Evolutionary conservation across 768 basidiomycete species (phyloP).

Genomic region (Leccinum subtestaceum): DNA sequence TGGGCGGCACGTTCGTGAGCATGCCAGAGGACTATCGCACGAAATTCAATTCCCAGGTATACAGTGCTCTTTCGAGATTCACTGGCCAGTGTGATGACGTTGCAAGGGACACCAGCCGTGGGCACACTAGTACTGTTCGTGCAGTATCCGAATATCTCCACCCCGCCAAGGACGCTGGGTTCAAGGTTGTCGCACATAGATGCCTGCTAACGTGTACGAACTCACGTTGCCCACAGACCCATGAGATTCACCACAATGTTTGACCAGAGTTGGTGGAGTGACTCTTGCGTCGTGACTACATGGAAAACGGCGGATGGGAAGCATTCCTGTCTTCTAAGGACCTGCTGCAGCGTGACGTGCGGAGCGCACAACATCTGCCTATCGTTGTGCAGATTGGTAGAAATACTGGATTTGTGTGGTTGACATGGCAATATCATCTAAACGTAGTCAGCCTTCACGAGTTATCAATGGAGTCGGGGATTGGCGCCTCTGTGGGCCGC

Average conservation of each 20-base stretch:
- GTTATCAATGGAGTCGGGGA: too few relatives aligned
- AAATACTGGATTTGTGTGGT: too few relatives aligned
- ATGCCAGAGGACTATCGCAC: conserved; percentile 96
- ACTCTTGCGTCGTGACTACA: conserved; percentile 90
- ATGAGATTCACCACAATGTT: conserved; percentile 98
- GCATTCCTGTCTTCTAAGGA: conserved; percentile 99
- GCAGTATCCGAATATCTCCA: conserved; percentile 97
- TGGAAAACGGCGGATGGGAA: conserved; percentile 99
- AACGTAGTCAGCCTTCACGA: too few relatives aligned
- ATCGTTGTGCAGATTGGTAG: too few relatives aligned
- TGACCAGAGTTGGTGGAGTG: conserved; percentile 87
- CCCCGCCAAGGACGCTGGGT: conserved; percentile 96
- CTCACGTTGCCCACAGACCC: conserved; percentile 55
- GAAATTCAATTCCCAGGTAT: conserved; percentile 91
- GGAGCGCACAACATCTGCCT: too few relatives aligned
- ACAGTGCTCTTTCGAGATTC: conserved; percentile 94
- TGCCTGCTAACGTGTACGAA: conserved; percentile 51
- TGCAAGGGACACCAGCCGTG: conserved; percentile 96
- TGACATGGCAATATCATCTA: too few relatives aligned
- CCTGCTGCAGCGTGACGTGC: conserved; percentile 28
- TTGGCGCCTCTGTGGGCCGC: too few relatives aligned
- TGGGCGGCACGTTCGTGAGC: conserved; percentile 99
- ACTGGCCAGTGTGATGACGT: conserved; percentile 97
- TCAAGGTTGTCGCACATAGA: conserved; percentile 99
- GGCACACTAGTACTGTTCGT: conserved; percentile 82